phyloP scores from a whole-genome alignment of 768 basidiomycete genomes.

The Suillus plorans region DNA sequence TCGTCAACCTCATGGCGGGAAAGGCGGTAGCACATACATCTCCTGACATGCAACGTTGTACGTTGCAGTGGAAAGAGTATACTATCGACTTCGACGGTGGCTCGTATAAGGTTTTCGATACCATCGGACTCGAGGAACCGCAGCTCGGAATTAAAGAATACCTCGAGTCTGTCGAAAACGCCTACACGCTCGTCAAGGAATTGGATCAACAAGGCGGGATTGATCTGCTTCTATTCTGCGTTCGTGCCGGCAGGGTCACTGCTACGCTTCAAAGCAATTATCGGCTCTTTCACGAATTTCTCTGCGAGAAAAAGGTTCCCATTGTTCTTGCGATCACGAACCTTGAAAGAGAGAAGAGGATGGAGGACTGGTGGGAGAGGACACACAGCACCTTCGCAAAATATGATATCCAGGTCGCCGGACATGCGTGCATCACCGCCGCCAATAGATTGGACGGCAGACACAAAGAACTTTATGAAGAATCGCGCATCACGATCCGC shows the following conservation, averaged over 20 bases:
- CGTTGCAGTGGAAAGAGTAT: background rate
- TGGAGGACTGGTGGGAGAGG: slow-evolving; percentile 36
- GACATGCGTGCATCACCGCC: slow-evolving; percentile 41
- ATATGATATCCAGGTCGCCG: slow-evolving; percentile 22
- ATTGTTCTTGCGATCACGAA: slow-evolving; percentile 31
- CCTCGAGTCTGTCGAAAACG: background rate
- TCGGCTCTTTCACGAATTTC: slow-evolving; percentile 13
- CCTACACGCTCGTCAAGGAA: background rate
- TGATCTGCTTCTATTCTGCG: slow-evolving; percentile 18
- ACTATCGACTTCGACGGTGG: background rate
- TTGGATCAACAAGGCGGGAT: slow-evolving; percentile 9
- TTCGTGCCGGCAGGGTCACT: slow-evolving; percentile 11
- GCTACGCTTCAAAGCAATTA: slow-evolving; percentile 11
- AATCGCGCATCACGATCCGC: slow-evolving; percentile 30
- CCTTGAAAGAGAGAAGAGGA: slow-evolving; percentile 25
- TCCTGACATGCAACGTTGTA: background rate
- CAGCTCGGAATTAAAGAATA: background rate
- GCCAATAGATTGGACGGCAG: slow-evolving; percentile 24
- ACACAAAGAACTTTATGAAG: slow-evolving; percentile 29
- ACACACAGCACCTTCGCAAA: slow-evolving; percentile 10
- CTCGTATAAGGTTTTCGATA: slow-evolving; percentile 18
- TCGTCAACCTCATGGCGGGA: slow-evolving; percentile 33
- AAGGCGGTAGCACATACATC: background rate
- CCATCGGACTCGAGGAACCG: slow-evolving; percentile 17
- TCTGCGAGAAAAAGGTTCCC: slow-evolving; percentile 15